Evolutionary conservation across 176 grass and related monocot species (phyloP), one percentile per base, ranked within the genome.

Genomic region (Cenchrus fungigraminus): DNA sequence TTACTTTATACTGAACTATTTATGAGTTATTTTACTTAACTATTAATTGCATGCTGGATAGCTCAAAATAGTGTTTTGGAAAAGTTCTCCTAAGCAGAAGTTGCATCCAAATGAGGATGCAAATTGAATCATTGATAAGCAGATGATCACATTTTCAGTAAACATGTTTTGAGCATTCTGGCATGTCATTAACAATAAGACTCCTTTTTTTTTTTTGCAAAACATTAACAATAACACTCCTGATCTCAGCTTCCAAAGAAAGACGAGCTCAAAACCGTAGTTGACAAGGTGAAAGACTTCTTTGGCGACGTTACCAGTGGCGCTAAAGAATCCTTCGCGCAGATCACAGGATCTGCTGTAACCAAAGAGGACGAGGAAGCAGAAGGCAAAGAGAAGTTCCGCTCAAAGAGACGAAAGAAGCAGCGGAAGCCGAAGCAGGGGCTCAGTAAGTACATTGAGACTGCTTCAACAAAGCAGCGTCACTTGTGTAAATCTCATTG

Each of bases 211-310:
- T 34, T 40, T 40, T 40, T 4, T 40, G 37, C 31, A 32, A 40
- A 40, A 40, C 37, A 40, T 40, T 40, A 40, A 40, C 37, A 40
- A 1, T 40, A 40, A 40, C 3, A 40, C 37, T 40, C 37, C 37
- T 79, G 25, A 13, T 82, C 85, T 79, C 93, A 99, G 97, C 89
- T 99, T 55, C 97, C 94, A 9, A 91, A 87, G 83, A 89, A 91
- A 89, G 97, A 99, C 60, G 93, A 99, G 78, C 87, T 99, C 54
- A 96, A 92, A 82, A 89, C 91, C 46, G 97, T 99, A 3, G 83
- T 92, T 43, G 93, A 96, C 82, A 99, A 99, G 90, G 93, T 94
- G 88, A 99, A 88, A 79, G 90, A 96, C 63, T 94, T 99, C 88
- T 88, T 99, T 72, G 90, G 89, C 0, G 88, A 99, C n/a, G 93